A percentile compares a stretch with the other conserved stretches of the same genome.
Conservation (phyloP, 768 basidiomycete species). For the Chalciporus pseudorubinellus region DNA sequence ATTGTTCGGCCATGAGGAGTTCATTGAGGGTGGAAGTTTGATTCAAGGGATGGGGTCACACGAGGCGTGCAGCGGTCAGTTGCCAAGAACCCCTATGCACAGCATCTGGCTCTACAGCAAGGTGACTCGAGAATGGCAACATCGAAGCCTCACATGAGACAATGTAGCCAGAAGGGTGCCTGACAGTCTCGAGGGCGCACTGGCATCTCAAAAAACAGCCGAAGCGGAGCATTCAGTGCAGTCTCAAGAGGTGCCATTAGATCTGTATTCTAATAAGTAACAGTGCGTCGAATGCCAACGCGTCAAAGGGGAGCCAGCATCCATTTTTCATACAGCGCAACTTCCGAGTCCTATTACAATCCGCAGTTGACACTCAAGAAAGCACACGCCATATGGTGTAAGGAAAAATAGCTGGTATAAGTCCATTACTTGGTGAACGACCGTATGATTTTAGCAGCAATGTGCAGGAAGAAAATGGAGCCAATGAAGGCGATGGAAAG, state of each 20-base stretch:
- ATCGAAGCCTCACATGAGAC: too few species aligned
- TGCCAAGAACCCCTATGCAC: not conserved
- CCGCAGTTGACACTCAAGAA: not conserved
- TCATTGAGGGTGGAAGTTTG: conserved; percentile 3
- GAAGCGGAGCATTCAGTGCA: too few species aligned
- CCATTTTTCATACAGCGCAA: not conserved
- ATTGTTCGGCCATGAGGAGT: conserved; percentile 14
- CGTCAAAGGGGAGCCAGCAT: not conserved
- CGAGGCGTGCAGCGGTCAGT: conserved; percentile 7
- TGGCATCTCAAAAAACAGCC: too few species aligned
- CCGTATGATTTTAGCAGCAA: conserved; percentile 91
- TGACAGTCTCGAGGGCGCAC: too few species aligned
- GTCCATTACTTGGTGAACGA: conserved; percentile 73
- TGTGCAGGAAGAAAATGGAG: conserved; percentile 98
- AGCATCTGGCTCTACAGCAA: not conserved
- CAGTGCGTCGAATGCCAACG: not conserved
- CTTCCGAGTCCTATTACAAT: not conserved
- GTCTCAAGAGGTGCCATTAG: not conserved
- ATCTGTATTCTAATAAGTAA: not conserved
- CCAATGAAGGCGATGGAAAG: conserved; percentile 96
- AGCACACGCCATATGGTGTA: not conserved
- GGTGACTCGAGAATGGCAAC: too few species aligned
- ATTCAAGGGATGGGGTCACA: conserved; percentile 5
- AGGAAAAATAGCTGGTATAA: conserved; percentile 2
- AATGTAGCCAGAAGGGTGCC: too few species aligned